These are phyloP conservation scores for Backusella macrospora DNA, from an alignment of 192 early-diverging fungal genomes.

Conservation along the genomic window DNA sequence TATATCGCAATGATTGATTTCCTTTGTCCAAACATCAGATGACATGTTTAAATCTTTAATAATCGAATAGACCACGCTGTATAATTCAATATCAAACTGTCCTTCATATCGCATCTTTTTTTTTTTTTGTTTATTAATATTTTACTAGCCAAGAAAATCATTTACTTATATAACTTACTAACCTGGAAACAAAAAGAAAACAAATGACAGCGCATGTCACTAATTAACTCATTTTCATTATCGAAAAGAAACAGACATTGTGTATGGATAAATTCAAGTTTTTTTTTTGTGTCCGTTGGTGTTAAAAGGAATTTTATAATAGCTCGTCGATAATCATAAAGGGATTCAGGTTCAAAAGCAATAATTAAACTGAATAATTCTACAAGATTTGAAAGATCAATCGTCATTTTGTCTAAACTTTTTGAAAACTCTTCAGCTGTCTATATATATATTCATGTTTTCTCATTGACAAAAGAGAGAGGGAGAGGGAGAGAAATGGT, in stretches of 20 bases:
- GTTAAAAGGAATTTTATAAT: background rate
- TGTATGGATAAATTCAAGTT: background rate
- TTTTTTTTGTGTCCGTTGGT: background rate
- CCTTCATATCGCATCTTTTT: background rate
- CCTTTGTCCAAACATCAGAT: background rate
- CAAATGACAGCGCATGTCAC: background rate
- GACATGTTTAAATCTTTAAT: constrained; percentile 7
- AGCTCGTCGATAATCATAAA: background rate
- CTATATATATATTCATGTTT: too few relatives aligned
- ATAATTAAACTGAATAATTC: background rate
- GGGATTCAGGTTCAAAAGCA: background rate
- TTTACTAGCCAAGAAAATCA: background rate
- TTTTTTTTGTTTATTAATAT: background rate
- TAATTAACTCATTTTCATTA: background rate
- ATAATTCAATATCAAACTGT: constrained; percentile 2
- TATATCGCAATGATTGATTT: background rate
- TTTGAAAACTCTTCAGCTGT: background rate
- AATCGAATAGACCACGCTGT: background rate
- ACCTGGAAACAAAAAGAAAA: background rate
- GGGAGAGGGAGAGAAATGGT: background rate
- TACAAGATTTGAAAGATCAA: background rate
- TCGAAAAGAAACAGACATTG: background rate
- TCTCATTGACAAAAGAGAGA: background rate
- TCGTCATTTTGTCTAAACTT: background rate
- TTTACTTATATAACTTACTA: background rate